phyloP scores from a whole-genome alignment of 345 rosid genomes.

The Sonneratia caseolaris region DNA sequence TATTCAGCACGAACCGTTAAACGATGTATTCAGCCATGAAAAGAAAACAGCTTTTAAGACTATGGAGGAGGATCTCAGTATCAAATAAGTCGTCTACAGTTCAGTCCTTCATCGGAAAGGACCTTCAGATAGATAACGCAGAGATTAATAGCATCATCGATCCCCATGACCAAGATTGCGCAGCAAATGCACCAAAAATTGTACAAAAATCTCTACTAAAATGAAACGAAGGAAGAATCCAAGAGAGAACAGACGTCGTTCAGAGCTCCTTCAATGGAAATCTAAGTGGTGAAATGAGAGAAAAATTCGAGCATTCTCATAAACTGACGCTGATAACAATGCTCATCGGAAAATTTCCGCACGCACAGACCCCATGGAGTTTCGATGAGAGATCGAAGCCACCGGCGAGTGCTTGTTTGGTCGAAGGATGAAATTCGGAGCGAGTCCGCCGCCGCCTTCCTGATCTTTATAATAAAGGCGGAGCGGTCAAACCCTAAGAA shows the following conservation, averaged over 20 bases:
- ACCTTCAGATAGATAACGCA: slow-evolving; percentile 15
- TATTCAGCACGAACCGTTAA: no score
- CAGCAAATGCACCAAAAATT: not conserved
- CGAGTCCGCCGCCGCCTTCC: not conserved
- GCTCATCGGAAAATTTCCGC: not conserved
- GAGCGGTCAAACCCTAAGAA: not conserved
- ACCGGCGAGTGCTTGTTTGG: not conserved
- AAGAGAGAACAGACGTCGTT: no score
- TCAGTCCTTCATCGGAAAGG: slow-evolving; percentile 2
- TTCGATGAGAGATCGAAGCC: not conserved
- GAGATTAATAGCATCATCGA: slow-evolving; percentile 6
- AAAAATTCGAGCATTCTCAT: not conserved
- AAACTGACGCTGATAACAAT: not conserved
- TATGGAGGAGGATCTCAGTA: slow-evolving; percentile 3
- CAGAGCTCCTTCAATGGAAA: no score
- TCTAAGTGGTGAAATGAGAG: no score
- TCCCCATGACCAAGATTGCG: not conserved
- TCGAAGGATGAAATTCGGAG: not conserved
- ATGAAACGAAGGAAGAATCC: not conserved
- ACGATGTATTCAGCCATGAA: no score
- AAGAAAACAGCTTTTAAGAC: not conserved
- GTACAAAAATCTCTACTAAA: not conserved
- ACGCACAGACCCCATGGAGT: not conserved
- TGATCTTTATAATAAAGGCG: not conserved
- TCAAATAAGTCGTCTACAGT: slow-evolving; percentile 2